Evolutionary conservation across 805 yeast genomes (phyloP).

Genomic region (Starmerella cellae): DNA sequence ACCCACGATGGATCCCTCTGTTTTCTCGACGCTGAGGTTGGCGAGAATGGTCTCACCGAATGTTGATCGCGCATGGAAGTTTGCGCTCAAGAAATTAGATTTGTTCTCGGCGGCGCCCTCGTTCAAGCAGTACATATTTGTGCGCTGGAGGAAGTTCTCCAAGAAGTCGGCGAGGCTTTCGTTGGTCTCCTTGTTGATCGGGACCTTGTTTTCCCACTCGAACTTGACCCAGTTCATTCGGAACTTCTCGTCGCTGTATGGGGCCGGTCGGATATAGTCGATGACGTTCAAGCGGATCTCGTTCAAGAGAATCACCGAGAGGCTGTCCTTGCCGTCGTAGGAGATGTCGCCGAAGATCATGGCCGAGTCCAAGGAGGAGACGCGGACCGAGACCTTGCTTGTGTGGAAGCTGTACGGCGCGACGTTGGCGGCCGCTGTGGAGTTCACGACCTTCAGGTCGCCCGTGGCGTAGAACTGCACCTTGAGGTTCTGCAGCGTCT

Average conservation of each 20-base stretch:
- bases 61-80: constrained; percentile 77
- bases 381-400: constrained; percentile 78
- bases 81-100: constrained; percentile 74
- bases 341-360: constrained; percentile 94
- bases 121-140: constrained; percentile 89
- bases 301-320: constrained; percentile 80
- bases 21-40: constrained; percentile 80
- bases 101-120: constrained; percentile 36
- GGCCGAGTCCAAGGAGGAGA: constrained; percentile 94
- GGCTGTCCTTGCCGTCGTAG: constrained; percentile 90
- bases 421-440: constrained; percentile 75
- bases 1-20: constrained; percentile 61
- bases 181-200: constrained; percentile 34
- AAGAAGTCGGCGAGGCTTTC: constrained; percentile 70
- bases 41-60: constrained; percentile 98
- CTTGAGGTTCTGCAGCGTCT: constrained; percentile 75
- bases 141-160: constrained; percentile 60
- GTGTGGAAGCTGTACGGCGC: constrained; percentile 97
- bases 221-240: constrained; percentile 98
- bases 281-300: constrained; percentile 93
- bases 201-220: constrained; percentile 98
- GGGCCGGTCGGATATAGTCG: constrained; percentile 96
- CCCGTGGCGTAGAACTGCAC: constrained; percentile 95
- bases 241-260: constrained; percentile 76
- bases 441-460: constrained; percentile 86